These are phyloP conservation scores for Linum tenue DNA, from an alignment of 345 rosid species.

Conservation along the genomic window DNA sequence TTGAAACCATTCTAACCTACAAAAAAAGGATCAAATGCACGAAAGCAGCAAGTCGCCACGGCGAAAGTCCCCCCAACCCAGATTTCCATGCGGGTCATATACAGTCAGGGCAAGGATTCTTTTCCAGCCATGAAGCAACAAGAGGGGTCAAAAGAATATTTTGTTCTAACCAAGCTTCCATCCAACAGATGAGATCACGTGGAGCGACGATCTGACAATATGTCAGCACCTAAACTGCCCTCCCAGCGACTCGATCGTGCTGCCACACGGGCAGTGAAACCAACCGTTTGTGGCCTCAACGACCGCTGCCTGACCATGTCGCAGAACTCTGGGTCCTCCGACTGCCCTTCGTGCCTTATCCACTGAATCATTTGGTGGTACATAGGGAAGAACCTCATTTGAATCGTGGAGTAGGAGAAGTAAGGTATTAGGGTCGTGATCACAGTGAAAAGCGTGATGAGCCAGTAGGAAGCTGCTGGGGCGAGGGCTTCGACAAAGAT, in stretches of 20 bases:
- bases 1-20: no score
- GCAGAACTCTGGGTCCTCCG: constrained; percentile 79
- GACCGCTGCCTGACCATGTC: constrained; percentile 78
- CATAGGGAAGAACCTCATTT: constrained; percentile 73
- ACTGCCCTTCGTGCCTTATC: constrained; percentile 63
- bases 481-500: constrained; percentile 80
- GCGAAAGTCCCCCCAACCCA: no score
- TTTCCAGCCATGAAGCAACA: no score
- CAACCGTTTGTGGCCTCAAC: constrained; percentile 60
- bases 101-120: no score
- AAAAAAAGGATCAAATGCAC: no score
- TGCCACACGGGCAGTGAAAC: constrained; percentile 63
- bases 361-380: constrained; percentile 94
- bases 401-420: constrained; percentile 55
- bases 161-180: no score
- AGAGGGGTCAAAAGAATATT: no score
- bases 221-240: no score
- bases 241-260: constrained; percentile 20
- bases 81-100: no score
- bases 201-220: no score
- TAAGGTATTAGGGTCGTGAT: constrained; percentile 56
- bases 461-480: constrained; percentile 72
- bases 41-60: no score
- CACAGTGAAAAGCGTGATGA: constrained; percentile 47
- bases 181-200: no score